Base-by-base conservation (phyloP, 1,284 basidiomycete species). In the Cryptococcus sp. region DNA sequence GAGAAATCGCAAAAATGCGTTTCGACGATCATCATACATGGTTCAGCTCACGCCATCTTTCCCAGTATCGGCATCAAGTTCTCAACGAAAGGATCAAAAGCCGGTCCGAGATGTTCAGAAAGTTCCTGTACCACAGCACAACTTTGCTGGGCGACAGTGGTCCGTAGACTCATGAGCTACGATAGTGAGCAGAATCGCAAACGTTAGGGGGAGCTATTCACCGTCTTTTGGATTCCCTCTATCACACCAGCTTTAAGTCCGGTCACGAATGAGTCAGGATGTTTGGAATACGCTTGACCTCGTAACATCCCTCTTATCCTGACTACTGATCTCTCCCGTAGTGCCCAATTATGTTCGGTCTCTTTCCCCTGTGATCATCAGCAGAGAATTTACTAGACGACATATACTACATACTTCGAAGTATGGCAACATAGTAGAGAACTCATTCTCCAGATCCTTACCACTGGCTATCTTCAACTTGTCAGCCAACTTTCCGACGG, bases 291-390 rank as follows among this genome's bases (percentile, higher is more conserved):
- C 1, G 88, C 87, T 47, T 88, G 86, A 33, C 88, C 90, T 62
- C 86, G 88, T 58, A 99, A 76, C 89, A 98, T 93, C 5, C 95
- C 94, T 49, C 96, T 83, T 8, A 98, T 85, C 14, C 85, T 83
- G 48, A 85, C 80, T 57, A 97, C 81, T 11, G 87, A 82, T 59
- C 83, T 84, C 61, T 99, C 95, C 59, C 95, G 83, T 31, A 81
- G 79, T 44, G 84, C 82, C 95, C 95, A 99, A 69, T 99, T 99
- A 65, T 95, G 90, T 70, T 98, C 95, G 0, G 89, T 91, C 78
- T 99, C 96, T 77, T 86, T 96, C 14, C 92, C 93, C 85, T 92
- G 60, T 55, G n/a, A 60, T 31, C 45, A 53, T 55, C 57, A 60
- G 54, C 50, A 41, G 47, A 4, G 30, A 11, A 11, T 42, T 31